These are phyloP conservation scores for Tylopilus plumbeoviolaceoides DNA, from an alignment of 768 basidiomycete genomes.

Conservation along the genomic window DNA sequence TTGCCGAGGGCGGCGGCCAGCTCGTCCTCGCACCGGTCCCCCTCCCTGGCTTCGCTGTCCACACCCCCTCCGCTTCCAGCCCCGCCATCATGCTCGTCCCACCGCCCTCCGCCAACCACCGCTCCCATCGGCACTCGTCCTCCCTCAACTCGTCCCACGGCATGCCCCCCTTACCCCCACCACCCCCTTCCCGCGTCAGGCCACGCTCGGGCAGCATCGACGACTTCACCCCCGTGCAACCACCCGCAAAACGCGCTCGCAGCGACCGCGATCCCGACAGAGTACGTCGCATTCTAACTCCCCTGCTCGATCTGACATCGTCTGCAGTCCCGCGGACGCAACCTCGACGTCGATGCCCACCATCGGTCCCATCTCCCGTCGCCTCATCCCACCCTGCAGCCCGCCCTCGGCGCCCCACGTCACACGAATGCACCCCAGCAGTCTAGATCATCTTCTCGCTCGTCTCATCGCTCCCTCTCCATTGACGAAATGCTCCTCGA, in stretches of 20 bases:
- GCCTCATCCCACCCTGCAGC: slow-evolving; percentile 10
- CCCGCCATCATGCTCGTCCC: slow-evolving; percentile 29
- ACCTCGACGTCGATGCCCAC: slow-evolving; percentile 25
- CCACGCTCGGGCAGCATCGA: slow-evolving; percentile 45
- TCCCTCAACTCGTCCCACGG: slow-evolving; percentile 28
- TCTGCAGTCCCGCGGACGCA: slow-evolving; percentile 17
- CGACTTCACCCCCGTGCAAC: slow-evolving; percentile 36
- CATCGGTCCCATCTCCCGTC: slow-evolving; percentile 24
- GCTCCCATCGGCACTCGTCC: slow-evolving; percentile 20
- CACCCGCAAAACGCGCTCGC: slow-evolving; percentile 48
- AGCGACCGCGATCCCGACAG: slow-evolving; percentile 35
- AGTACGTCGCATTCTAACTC: not conserved
- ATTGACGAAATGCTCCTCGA: slow-evolving; percentile 49
- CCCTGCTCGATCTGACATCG: slow-evolving; percentile 3
- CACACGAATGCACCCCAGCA: slow-evolving; percentile 11
- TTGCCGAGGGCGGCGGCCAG: slow-evolving; percentile 42
- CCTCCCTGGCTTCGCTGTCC: slow-evolving; percentile 16
- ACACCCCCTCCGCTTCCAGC: slow-evolving; percentile 19
- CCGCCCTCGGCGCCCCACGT: slow-evolving; percentile 11
- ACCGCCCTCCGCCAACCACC: slow-evolving; percentile 15
- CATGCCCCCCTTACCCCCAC: slow-evolving; percentile 36
- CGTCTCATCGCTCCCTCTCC: slow-evolving; percentile 33
- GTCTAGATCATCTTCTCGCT: slow-evolving; percentile 34
- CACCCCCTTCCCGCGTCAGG: slow-evolving; percentile 35
- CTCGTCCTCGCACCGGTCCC: slow-evolving; percentile 38